Base-by-base conservation (phyloP, 2,329 filamentous ascomycete genomes). In the Eurotiales sp. region DNA sequence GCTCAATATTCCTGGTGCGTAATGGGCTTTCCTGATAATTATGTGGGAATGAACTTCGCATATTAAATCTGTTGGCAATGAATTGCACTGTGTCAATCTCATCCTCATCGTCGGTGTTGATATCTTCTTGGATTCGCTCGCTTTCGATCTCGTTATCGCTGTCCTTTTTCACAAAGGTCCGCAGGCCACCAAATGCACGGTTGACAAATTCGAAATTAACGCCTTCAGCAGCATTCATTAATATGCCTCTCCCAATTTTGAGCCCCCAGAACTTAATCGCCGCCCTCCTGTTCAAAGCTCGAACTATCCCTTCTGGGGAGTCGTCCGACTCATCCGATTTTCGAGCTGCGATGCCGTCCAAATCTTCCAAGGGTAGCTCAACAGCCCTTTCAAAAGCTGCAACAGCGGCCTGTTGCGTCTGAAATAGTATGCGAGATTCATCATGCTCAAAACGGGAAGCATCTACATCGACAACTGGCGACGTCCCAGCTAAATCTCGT, bases 121-220 rank as follows among this genome's bases (percentile, higher is more conserved):
- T 72, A 42, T 80, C 74, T 49, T 76, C 71, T 55, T 78, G 75
- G 8, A 65, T 59, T 41, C 67, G 66, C 57, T 80, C 78, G 52
- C 67, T 65, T 56, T 80, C 78, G 52, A 72, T 68, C 1, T 66
- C 69, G 44, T 71, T 58, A 55, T 72, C 60, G 19, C 61, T 61
- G 15, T 69, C 66, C 7, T 71, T 64, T 30, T 63, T 64, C 36
- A 77, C 59, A 1, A 69, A 65, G 11, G 74, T 70, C 5, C 77
- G 77, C n/a, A 79, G 63, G 0, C 83, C 83, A 27, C 83, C 82
- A 65, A 84, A 86, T 3, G 81, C 80, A 27, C 75, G 74, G 59
- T 84, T 82, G 17, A 83, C 77, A 55, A 77, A 77, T 14, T 72
- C 69, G 63, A 79, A 84, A 37, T 78, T 78, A 41, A 86, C 71